Conservation (phyloP, 2,329 filamentous ascomycete genomes). For the Penicillium griseofulvum region DNA sequence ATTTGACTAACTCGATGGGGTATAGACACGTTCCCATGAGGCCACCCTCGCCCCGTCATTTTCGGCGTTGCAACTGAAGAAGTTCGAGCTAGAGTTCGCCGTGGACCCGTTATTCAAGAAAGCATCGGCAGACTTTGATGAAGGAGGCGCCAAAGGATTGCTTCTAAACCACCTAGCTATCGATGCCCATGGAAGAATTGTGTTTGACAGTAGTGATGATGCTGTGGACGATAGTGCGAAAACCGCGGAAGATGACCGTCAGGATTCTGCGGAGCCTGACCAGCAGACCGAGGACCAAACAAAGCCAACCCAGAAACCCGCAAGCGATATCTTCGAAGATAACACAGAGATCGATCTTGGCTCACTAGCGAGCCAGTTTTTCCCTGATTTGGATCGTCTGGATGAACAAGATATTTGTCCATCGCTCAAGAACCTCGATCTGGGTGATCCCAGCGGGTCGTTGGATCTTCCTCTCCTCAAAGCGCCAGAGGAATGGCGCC, state of each 20-base stretch:
- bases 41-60: constrained; percentile 91
- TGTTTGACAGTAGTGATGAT: constrained; percentile 98
- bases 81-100: constrained; percentile 93
- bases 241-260: constrained; percentile 34
- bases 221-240: constrained; percentile 53
- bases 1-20: constrained; percentile 20
- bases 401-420: constrained; percentile 91
- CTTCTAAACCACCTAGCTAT: constrained; percentile 96
- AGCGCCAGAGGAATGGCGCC: constrained; percentile 79
- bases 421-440: constrained; percentile 87
- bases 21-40: constrained; percentile 72
- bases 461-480: constrained; percentile 91
- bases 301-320: constrained; percentile 30
- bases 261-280: constrained; percentile 47
- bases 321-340: constrained; percentile 41
- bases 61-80: constrained; percentile 85
- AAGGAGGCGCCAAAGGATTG: constrained; percentile 92
- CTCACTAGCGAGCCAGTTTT: constrained; percentile 74
- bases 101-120: constrained; percentile 99
- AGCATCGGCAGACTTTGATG: constrained; percentile 95
- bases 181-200: constrained; percentile 84
- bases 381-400: constrained; percentile 72
- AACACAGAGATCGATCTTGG: constrained; percentile 76
- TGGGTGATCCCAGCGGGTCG: constrained; percentile 80
- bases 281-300: constrained; percentile 47